Evolutionary conservation across 345 rosid genomes (phyloP), one percentile per base, ranked within the genome.

Genomic region (Cardamine chenopodiifolia): DNA sequence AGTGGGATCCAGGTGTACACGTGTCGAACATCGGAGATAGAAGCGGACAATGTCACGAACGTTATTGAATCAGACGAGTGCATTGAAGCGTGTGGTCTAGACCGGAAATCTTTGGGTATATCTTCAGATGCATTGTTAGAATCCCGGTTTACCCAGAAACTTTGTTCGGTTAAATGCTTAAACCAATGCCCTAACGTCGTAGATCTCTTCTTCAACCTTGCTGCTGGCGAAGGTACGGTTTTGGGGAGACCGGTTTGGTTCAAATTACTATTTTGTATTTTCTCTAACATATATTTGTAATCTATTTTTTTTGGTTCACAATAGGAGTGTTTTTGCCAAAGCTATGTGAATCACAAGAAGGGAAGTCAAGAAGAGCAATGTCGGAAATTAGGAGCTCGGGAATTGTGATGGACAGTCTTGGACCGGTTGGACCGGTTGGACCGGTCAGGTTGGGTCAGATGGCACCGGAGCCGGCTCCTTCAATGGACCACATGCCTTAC

Each of bases 71-170:
- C 89, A 4, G 89, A 89, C 31, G 80, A 84, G 23, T 93, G 98
- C 73, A 72, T 90, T 59, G 65, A 78, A 17, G 80, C 89, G 0
- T 93, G 98, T 55, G 97, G 97, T 35, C 81, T 93, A 25, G 96
- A 90, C 58, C 71, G 98, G 35, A 86, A 83, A 53, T 79, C 91
- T 8, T 85, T 90, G 22, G 97, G 97, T 32, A 89, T 93, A 70
- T 89, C 98, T 8, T 90, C 98, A 0, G 98, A 93, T 28, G 84
- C 96, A 37, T 88, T 93, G 48, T 85, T 93, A 44, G 96, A 93
- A 29, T 70, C 92, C 22, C 60, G 57, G 82, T 87, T 87, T 83
- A 81, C 89, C 0, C 71, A 77, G 4, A 83, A 83, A 39, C 97
- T 93, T 20, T 93, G 98, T 81, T 89, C 97, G 31, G 70, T 82